Base-by-base conservation (phyloP, 768 basidiomycete species). In the Auricularia cornea region DNA sequence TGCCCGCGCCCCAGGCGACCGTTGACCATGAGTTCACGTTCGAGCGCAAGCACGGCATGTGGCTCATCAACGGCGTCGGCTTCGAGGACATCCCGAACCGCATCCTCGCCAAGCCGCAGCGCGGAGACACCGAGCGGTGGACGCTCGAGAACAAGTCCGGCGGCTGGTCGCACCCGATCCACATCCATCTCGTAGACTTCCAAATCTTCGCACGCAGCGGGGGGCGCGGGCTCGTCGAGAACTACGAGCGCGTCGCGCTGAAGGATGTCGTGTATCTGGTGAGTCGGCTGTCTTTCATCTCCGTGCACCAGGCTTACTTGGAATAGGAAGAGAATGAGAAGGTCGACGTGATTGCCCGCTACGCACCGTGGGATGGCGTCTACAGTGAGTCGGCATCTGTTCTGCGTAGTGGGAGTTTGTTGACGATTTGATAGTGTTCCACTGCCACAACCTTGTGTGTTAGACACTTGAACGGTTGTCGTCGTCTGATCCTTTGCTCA, bases 181-280 rank as follows among this genome's bases (percentile, higher is more conserved):
- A 57, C 30, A 26, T 57, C 11, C 54, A 57, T 31, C 54, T 57
- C 54, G 54, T 57, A 20, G 54, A 57, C 54, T 57, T 57, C 54
- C 54, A 57, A 20, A 57, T 57, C 54, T 14, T 57, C 28, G 16
- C 54, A 8, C 54, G 54, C 54, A 57, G 18, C 18, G 54, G 54
- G 26, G 54, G 54, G 10, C 54, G 54, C 29, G 54, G 54, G 18
- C 18, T 26, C 18, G 54, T 57, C 29, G 28, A 57, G 28, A 16
- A 16, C 14, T 57, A 57, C 54, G 54, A 57, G 30, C 23, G 14
- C 14, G 54, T 57, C 11, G 54, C 54, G 6, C 28, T 57, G 28
- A 57, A 57, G 30, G 54, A 57, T 20, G 54, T 57, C 28, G 54
- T 57, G 28, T 57, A 57, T 26, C 28, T 57, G 26, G 54, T 57